Evolutionary conservation across 1,284 basidiomycete genomes (phyloP), one percentile per base, ranked within the genome.

Genomic region (Irpex sp.): DNA sequence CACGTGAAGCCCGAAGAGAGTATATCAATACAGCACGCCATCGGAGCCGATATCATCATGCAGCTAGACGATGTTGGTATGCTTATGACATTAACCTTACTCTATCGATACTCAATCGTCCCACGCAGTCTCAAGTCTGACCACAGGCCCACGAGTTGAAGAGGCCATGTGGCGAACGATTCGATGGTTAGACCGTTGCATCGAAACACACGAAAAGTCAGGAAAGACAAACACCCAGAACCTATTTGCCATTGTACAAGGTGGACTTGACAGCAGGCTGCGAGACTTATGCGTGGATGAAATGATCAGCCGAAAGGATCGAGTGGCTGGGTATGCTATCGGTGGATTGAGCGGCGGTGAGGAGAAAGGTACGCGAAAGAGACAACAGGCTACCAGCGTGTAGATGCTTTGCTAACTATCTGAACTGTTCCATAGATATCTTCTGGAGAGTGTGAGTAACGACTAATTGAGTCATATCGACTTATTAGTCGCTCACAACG

Each of bases 1-100:
- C 13, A 51, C 26, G 8, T 21, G 48, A 13, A 92, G 87, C 92
- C 92, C 49, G 92, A 94, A 76, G 88, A 93, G 77, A 92, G 89
- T 67, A 93, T 94, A 47, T 84, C 86, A n/a, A 88, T 91, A 69
- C 91, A 94, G 72, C 93, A 95, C 70, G 81, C 88, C 4, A 94
- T 95, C 55, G 92, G 93, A 4, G 91, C 89, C 15, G 93, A 95
- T 74, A 95, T 95, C 63, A 93, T 95, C 67, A 94, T 94, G 93
- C 92, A 94, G 71, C 80, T 94, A 11, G 92, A 94, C 72, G 93
- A 94, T 76, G 93, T 94, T 60, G 93, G 91, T 90, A 21, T 19
- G 62, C 44, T 26, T 19, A 1, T 31, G 5, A 40, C 15, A 9
- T 26, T 11, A 7, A 21, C 11, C 11, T 8, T 11, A 1, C 26